phyloP scores from a whole-genome alignment of 257 asterid species.

The Nicotiana noctiflora region DNA sequence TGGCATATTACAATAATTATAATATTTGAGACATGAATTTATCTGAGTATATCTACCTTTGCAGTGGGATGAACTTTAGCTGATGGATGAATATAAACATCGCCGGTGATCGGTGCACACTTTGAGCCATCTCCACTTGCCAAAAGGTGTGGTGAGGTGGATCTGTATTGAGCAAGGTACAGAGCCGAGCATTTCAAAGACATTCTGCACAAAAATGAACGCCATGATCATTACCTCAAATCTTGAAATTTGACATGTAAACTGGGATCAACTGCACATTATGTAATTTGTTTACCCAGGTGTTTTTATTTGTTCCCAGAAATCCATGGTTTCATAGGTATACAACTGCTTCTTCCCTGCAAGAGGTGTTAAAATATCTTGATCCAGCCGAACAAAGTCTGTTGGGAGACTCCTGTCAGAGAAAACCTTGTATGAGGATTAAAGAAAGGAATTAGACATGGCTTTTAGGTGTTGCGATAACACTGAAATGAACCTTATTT shows the following conservation, averaged over 20 bases:
- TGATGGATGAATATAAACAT: constrained; percentile 49
- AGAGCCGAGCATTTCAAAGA: neutral
- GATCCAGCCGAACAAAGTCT: constrained; percentile 88
- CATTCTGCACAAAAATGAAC: constrained; percentile 40
- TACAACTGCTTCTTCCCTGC: constrained; percentile 82
- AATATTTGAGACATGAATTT: too few relatives aligned
- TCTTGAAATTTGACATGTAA: neutral
- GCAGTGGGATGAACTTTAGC: too few relatives aligned
- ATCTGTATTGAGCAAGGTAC: too few relatives aligned
- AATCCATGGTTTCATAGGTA: constrained; percentile 73
- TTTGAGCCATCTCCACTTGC: constrained; percentile 63
- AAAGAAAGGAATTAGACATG: neutral
- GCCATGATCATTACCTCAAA: neutral
- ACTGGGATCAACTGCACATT: neutral
- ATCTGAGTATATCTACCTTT: too few relatives aligned
- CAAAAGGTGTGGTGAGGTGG: too few relatives aligned
- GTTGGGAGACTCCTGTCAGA: constrained; percentile 62
- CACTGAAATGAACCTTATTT: too few relatives aligned
- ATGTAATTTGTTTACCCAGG: constrained; percentile 55
- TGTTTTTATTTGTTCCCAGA: constrained; percentile 90
- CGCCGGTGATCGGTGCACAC: constrained; percentile 47
- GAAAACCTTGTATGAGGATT: constrained; percentile 19
- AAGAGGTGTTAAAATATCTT: constrained; percentile 84
- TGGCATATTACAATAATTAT: too few relatives aligned
- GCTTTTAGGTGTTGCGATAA: neutral